Evolutionary conservation across 768 basidiomycete species (phyloP).

Genomic region (Gautieria morchelliformis): DNA sequence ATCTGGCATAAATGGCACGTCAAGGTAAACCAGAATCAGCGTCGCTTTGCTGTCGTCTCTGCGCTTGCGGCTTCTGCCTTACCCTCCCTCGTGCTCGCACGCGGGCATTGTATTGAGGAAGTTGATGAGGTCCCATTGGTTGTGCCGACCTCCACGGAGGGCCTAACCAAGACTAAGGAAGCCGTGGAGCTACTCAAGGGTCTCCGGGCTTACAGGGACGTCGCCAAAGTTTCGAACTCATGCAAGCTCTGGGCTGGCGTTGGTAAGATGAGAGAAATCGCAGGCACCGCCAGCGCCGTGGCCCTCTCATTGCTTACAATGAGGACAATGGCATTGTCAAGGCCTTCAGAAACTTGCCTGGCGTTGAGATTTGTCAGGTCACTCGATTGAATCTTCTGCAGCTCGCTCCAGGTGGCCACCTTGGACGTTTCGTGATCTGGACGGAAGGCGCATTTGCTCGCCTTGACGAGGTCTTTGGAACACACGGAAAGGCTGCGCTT

Average conservation of each 20-base stretch:
- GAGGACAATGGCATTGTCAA: constrained; percentile 97
- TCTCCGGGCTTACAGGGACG: constrained; percentile 82
- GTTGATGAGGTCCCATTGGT: constrained; percentile 96
- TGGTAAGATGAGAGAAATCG: constrained; percentile 97
- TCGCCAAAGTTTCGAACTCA: constrained; percentile 95
- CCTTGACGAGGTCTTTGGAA: constrained; percentile 93
- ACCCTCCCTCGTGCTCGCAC: constrained; percentile 95
- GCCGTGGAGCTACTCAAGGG: constrained; percentile 89
- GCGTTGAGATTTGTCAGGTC: constrained; percentile 95
- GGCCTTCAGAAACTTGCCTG: constrained; percentile 98
- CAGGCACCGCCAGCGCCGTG: constrained; percentile 92
- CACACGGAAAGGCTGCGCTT: constrained; percentile 76
- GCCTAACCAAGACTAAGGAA: constrained; percentile 93
- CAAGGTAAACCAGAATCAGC: constrained; percentile 99
- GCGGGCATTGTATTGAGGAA: constrained; percentile 97
- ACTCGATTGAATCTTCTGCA: constrained; percentile 93
- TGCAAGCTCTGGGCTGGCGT: constrained; percentile 95
- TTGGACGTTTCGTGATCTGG: constrained; percentile 99
- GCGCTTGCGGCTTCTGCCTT: constrained; percentile 97
- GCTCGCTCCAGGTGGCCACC: constrained; percentile 98
- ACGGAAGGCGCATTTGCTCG: constrained; percentile 88
- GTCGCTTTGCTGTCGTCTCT: constrained; percentile 94
- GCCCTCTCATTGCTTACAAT: constrained; percentile 93
- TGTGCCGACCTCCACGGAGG: constrained; percentile 67
- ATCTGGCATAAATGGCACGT: constrained; percentile 99